Evolutionary conservation across 2,329 filamentous ascomycete species (phyloP).

Genomic region (Epichloe hybrida): DNA sequence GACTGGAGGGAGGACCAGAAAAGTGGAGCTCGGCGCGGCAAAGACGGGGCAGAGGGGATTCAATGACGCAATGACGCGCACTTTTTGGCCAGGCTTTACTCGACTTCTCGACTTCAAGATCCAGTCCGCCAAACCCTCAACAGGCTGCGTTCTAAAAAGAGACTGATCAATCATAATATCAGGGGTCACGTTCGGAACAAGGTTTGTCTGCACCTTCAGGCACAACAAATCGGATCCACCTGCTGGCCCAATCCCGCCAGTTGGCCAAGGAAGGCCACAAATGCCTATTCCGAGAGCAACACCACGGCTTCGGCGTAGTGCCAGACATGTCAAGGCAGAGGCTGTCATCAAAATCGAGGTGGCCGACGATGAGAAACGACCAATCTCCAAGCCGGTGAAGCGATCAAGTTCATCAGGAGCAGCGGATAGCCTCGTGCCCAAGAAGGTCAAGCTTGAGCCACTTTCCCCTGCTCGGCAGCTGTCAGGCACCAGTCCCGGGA

Average conservation of each 20-base stretch:
- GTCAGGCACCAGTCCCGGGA: neutral
- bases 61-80: too few species aligned
- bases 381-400: neutral
- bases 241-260: neutral
- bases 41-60: too few species aligned
- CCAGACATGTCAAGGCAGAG: neutral
- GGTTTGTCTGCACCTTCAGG: too few species aligned
- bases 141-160: too few species aligned
- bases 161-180: too few species aligned
- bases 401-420: slow-evolving; percentile 17
- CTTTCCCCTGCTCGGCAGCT: neutral
- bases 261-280: neutral
- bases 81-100: too few species aligned
- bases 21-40: too few species aligned
- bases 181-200: too few species aligned
- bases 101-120: too few species aligned
- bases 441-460: slow-evolving; percentile 5
- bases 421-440: neutral
- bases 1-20: too few species aligned
- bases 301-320: slow-evolving; percentile 3
- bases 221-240: too few species aligned
- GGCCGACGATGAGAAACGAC: neutral
- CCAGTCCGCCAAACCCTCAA: too few species aligned
- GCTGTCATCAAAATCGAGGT: neutral
- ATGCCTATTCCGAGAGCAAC: neutral